Percentiles rank a stretch among this genome's conserved stretches.
Conservation (phyloP, 306 rosid species). For the Casuarina cunninghamiana region DNA sequence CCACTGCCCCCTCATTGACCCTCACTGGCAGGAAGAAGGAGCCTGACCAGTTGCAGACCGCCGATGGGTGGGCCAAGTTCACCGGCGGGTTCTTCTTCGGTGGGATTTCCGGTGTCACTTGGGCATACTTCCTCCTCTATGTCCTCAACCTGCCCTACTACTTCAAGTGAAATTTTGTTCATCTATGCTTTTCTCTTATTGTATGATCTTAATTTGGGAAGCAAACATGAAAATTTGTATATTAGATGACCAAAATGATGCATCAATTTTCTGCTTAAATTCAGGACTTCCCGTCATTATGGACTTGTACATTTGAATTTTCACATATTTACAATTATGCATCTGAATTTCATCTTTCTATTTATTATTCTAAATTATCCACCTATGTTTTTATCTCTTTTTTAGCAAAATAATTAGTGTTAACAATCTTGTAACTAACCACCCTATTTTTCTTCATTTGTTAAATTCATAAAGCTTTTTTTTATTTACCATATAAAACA, state of each 20-base stretch:
- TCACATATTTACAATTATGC: not conserved
- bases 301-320: not conserved
- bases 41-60: conserved; percentile 91
- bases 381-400: too few relatives aligned
- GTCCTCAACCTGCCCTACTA: conserved; percentile 79
- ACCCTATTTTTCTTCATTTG: too few relatives aligned
- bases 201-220: conserved; percentile 21
- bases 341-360: not conserved
- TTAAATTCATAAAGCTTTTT: too few relatives aligned
- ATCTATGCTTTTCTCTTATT: conserved; percentile 1
- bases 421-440: too few relatives aligned
- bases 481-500: too few relatives aligned
- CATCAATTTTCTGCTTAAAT: conserved; percentile 11
- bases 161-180: conserved; percentile 51
- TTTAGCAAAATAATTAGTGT: too few relatives aligned
- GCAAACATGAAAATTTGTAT: conserved; percentile 25
- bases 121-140: conserved; percentile 87
- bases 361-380: not conserved
- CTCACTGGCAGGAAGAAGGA: conserved; percentile 83
- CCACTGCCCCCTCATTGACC: conserved; percentile 73
- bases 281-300: not conserved
- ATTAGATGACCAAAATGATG: conserved; percentile 19
- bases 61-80: conserved; percentile 96
- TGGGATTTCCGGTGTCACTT: conserved; percentile 85
- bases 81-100: conserved; percentile 97